These are phyloP conservation scores for Aspergillus sp. DNA, from an alignment of 2,329 filamentous ascomycete species.

Conservation along the genomic window DNA sequence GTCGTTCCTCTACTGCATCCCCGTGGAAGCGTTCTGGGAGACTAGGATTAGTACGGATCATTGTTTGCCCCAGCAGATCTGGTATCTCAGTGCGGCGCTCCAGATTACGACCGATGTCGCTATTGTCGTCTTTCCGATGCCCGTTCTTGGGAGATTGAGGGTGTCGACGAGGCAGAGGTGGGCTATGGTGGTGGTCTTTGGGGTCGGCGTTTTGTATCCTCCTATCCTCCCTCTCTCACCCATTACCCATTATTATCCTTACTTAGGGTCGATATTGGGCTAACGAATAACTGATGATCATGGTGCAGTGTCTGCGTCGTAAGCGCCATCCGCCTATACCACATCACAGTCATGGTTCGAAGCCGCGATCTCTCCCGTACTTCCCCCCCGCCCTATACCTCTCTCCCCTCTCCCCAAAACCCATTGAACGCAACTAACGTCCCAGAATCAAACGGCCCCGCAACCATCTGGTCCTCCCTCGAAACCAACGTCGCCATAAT, in stretches of 20 bases:
- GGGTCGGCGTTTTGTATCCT: slow-evolving; percentile 19
- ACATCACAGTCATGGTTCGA: slow-evolving; percentile 9
- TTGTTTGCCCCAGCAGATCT: slow-evolving; percentile 17
- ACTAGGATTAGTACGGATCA: background rate
- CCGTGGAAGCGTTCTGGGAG: slow-evolving; percentile 18
- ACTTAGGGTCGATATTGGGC: too few species aligned
- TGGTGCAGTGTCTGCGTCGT: slow-evolving; percentile 20
- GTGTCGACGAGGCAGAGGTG: slow-evolving; percentile 15
- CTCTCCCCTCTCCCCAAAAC: background rate
- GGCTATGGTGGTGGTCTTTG: slow-evolving; percentile 18
- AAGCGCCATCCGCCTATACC: slow-evolving; percentile 16
- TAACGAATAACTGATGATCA: slow-evolving; percentile 1
- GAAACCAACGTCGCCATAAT: slow-evolving; percentile 24
- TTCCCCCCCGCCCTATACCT: background rate
- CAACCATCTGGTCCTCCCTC: slow-evolving; percentile 22
- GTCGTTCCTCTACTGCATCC: slow-evolving; percentile 18
- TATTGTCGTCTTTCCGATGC: slow-evolving; percentile 20
- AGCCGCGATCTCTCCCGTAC: slow-evolving; percentile 14
- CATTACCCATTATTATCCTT: too few species aligned
- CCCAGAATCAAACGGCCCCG: slow-evolving; percentile 14
- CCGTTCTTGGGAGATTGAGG: slow-evolving; percentile 12
- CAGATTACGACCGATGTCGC: slow-evolving; percentile 19
- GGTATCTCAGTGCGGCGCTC: slow-evolving; percentile 21
- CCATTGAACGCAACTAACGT: background rate
- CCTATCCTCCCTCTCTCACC: background rate